These are phyloP conservation scores for Aphanocladium album DNA, from an alignment of 2,329 filamentous ascomycete genomes.

Conservation along the genomic window DNA sequence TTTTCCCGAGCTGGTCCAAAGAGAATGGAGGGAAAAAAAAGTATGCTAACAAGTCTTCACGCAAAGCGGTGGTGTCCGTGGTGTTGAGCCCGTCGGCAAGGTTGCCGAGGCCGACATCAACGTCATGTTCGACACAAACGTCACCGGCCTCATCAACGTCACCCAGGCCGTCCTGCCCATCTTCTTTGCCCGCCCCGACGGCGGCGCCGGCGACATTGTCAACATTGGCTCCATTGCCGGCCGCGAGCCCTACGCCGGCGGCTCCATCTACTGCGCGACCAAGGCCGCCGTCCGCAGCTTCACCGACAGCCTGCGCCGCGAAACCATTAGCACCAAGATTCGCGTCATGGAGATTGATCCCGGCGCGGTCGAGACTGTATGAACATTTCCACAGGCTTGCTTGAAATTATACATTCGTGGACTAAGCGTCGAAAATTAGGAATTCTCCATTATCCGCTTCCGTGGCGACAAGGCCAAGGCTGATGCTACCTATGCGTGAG, in stretches of 20 bases:
- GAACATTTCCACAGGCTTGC: slow-evolving; percentile 15
- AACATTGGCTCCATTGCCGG: slow-evolving; percentile 92
- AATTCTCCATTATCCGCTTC: slow-evolving; percentile 86
- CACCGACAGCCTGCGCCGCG: slow-evolving; percentile 75
- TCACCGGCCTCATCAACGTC: slow-evolving; percentile 92
- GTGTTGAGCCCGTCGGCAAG: slow-evolving; percentile 76
- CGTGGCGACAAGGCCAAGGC: slow-evolving; percentile 86
- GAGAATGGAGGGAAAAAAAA: neutral
- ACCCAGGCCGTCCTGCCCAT: slow-evolving; percentile 84
- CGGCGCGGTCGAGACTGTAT: slow-evolving; percentile 82
- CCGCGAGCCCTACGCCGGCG: slow-evolving; percentile 76
- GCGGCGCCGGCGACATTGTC: slow-evolving; percentile 86
- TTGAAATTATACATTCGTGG: neutral
- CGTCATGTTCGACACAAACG: slow-evolving; percentile 88
- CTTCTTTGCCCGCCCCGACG: slow-evolving; percentile 70
- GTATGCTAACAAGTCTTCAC: neutral
- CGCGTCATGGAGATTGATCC: slow-evolving; percentile 85
- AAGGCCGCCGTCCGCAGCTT: slow-evolving; percentile 86
- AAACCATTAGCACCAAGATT: slow-evolving; percentile 75
- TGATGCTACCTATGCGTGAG: slow-evolving; percentile 80
- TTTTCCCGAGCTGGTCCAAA: neutral
- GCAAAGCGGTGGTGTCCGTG: slow-evolving; percentile 81
- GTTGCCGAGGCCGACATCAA: slow-evolving; percentile 79
- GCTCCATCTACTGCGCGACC: slow-evolving; percentile 87
- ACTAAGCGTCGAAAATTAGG: slow-evolving; percentile 37